These are phyloP conservation scores for Cylindrodendrum hubeiense DNA, from an alignment of 2,329 filamentous ascomycete species.

Conservation along the genomic window DNA sequence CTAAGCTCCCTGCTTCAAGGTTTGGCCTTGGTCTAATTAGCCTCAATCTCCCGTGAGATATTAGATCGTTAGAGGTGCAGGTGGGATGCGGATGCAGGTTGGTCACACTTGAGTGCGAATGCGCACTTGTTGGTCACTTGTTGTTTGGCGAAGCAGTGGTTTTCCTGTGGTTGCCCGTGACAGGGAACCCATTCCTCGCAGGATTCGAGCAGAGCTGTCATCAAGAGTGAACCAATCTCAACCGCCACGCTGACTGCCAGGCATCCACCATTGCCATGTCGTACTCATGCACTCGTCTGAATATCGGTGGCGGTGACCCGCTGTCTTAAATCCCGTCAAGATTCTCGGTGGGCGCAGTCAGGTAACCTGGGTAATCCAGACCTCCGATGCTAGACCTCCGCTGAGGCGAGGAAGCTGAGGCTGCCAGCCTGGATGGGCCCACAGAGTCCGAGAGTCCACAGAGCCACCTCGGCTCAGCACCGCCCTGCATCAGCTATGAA, in stretches of 20 bases:
- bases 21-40: neutral
- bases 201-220: neutral
- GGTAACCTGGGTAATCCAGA: too few species aligned
- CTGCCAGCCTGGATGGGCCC: neutral
- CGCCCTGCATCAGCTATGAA: constrained; percentile 25
- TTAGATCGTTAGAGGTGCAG: neutral
- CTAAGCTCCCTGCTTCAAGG: neutral
- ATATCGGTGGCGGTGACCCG: neutral
- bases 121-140: neutral
- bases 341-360: neutral
- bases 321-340: neutral
- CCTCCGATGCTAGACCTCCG: neutral
- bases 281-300: neutral
- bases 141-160: too few species aligned
- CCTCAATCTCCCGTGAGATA: neutral
- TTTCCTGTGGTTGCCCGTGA: too few species aligned
- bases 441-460: too few species aligned
- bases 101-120: neutral
- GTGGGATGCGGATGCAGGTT: neutral
- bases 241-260: neutral
- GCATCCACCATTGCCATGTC: neutral
- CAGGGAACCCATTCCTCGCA: too few species aligned
- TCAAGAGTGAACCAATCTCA: neutral
- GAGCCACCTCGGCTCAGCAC: constrained; percentile 18
- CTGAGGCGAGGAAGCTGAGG: neutral